phyloP scores from a whole-genome alignment of 2,329 filamentous ascomycete species.

The Pseudocercospora macadamiae region DNA sequence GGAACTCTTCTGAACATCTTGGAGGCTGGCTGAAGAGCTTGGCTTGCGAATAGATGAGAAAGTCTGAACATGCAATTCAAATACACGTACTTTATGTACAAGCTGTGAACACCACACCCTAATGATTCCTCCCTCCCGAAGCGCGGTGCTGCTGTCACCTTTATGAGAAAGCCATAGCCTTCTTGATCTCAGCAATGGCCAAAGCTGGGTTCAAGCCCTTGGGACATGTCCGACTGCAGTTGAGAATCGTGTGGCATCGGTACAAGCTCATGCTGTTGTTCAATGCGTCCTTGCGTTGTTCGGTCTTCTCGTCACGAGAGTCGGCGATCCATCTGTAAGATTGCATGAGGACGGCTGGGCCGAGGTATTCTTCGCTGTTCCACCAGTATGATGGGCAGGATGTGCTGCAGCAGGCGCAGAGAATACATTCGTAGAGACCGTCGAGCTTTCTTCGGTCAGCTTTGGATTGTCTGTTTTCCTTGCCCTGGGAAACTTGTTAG shows the following conservation, averaged over 20 bases:
- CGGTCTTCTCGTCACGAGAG: constrained; percentile 87
- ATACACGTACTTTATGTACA: constrained; percentile 9
- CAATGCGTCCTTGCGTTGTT: constrained; percentile 83
- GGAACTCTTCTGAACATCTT: too few species aligned
- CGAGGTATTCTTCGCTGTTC: constrained; percentile 98
- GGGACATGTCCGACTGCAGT: constrained; percentile 96
- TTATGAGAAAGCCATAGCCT: constrained; percentile 73
- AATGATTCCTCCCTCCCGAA: neutral
- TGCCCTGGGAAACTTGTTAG: constrained; percentile 63
- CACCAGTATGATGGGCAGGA: constrained; percentile 99
- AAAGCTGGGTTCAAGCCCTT: constrained; percentile 96
- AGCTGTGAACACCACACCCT: neutral
- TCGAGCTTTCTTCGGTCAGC: constrained; percentile 95
- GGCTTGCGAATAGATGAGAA: too few species aligned
- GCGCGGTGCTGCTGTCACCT: too few species aligned
- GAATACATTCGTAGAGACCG: constrained; percentile 97
- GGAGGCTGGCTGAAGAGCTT: too few species aligned
- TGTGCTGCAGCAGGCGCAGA: constrained; percentile 98
- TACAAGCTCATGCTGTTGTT: constrained; percentile 99
- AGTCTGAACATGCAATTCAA: neutral
- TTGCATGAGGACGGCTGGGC: constrained; percentile 93
- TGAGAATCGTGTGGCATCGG: constrained; percentile 98
- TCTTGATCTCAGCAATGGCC: constrained; percentile 98
- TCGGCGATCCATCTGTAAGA: constrained; percentile 98
- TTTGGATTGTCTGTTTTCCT: constrained; percentile 87